Percentiles rank a stretch among this genome's conserved stretches.
Evolutionary conservation across 306 rosid genomes (phyloP).

Genomic region (Morella rubra): DNA sequence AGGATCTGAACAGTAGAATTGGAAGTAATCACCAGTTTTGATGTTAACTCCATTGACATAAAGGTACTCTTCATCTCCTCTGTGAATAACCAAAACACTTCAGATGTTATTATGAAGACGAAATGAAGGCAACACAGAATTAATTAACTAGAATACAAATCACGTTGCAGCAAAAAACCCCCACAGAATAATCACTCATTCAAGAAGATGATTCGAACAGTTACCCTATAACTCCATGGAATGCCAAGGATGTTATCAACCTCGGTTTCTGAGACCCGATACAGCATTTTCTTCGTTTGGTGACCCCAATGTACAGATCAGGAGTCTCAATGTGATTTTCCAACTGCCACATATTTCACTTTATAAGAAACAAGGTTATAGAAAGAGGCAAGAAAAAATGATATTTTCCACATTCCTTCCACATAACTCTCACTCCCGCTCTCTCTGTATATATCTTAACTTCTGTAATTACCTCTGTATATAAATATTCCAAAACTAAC

Average conservation of each 20-base stretch:
- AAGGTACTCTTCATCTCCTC: constrained; percentile 70
- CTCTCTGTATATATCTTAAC: too few relatives aligned
- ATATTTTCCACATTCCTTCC: constrained; percentile 12
- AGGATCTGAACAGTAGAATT: constrained; percentile 66
- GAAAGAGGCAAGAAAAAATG: neutral
- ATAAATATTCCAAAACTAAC: neutral
- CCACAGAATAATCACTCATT: neutral
- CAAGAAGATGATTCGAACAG: constrained; percentile 8
- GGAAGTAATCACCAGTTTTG: constrained; percentile 67
- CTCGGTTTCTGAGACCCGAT: constrained; percentile 55
- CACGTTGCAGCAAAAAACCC: constrained; percentile 18
- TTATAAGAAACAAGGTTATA: constrained; percentile 7
- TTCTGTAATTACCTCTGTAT: neutral
- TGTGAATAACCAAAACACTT: constrained; percentile 33
- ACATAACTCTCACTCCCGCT: neutral
- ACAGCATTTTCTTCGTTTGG: constrained; percentile 55
- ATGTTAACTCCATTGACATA: constrained; percentile 66
- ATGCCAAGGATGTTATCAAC: constrained; percentile 47
- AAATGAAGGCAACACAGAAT: constrained; percentile 19
- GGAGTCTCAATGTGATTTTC: constrained; percentile 47
- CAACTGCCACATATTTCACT: constrained; percentile 51
- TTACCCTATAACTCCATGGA: constrained; percentile 73
- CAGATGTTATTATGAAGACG: constrained; percentile 7
- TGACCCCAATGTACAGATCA: constrained; percentile 73
- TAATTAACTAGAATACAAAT: neutral